phyloP scores from a whole-genome alignment of 2,329 filamentous ascomycete species.

The Juglanconis juglandina region DNA sequence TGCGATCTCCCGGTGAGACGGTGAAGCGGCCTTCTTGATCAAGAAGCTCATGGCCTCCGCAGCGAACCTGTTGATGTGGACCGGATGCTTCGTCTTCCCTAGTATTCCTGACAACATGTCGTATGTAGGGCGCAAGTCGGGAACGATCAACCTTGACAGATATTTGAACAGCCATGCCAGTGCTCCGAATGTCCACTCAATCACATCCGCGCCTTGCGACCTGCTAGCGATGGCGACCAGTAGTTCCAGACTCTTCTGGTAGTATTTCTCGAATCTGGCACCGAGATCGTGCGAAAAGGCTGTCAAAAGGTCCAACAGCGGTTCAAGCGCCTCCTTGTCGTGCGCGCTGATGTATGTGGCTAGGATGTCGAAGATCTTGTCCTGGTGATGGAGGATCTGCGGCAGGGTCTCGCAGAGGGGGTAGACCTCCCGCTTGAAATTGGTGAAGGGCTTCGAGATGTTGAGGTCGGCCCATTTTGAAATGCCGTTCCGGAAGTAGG shows the following conservation, averaged over 20 bases:
- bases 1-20: constrained; percentile 71
- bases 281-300: constrained; percentile 95
- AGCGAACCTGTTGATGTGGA: constrained; percentile 85
- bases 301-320: constrained; percentile 80
- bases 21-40: constrained; percentile 79
- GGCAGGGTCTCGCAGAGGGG: constrained; percentile 85
- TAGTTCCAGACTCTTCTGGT: constrained; percentile 68
- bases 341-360: constrained; percentile 72
- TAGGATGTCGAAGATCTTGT: constrained; percentile 76
- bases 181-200: constrained; percentile 95
- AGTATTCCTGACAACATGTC: constrained; percentile 79
- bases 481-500: constrained; percentile 79
- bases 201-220: constrained; percentile 77
- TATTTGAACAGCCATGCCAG: constrained; percentile 98
- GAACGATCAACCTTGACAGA: constrained; percentile 79
- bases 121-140: constrained; percentile 80
- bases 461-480: constrained; percentile 92
- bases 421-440: constrained; percentile 71
- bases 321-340: constrained; percentile 78
- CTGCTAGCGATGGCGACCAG: constrained; percentile 76
- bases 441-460: constrained; percentile 74
- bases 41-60: constrained; percentile 94
- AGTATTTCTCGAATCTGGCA: constrained; percentile 82
- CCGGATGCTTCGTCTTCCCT: constrained; percentile 76
- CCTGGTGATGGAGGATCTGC: constrained; percentile 87